Percentiles rank a stretch among this genome's conserved stretches.
These are phyloP conservation scores for Fusarium dimerum DNA, from an alignment of 2,329 filamentous ascomycete species.

Conservation along the genomic window DNA sequence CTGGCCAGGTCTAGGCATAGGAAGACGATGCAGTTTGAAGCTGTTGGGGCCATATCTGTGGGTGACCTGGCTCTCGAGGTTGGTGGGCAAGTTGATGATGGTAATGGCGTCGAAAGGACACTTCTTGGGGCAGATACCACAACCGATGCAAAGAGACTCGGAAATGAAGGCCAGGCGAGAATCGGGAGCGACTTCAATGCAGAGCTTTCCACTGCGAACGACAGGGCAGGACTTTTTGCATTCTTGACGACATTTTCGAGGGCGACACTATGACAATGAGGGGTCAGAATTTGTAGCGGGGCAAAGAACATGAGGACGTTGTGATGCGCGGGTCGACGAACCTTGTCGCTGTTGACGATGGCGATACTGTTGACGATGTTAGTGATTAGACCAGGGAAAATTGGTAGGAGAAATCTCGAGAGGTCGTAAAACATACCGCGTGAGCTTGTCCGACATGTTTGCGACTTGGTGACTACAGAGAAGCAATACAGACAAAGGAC, in stretches of 20 bases:
- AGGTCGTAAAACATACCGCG: constrained; percentile 65
- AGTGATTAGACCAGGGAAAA: constrained; percentile 16
- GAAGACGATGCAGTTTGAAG: constrained; percentile 97
- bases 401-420: neutral
- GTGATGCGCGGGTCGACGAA: constrained; percentile 37
- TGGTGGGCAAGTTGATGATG: constrained; percentile 99
- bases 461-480: constrained; percentile 21
- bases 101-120: constrained; percentile 98
- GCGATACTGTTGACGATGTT: constrained; percentile 71
- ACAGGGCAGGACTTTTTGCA: constrained; percentile 99
- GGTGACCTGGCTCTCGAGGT: constrained; percentile 96
- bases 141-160: constrained; percentile 93
- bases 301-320: constrained; percentile 18
- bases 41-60: constrained; percentile 99
- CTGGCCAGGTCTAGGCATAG: constrained; percentile 92
- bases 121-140: constrained; percentile 99
- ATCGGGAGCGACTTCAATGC: constrained; percentile 86
- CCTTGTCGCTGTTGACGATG: constrained; percentile 98
- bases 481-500: constrained; percentile 5
- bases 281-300: constrained; percentile 31
- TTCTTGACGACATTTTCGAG: constrained; percentile 89
- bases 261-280: constrained; percentile 37
- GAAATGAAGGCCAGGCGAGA: constrained; percentile 98
- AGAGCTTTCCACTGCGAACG: constrained; percentile 94
- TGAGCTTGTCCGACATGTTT: constrained; percentile 90